Percentiles rank a stretch among this genome's conserved stretches.
Evolutionary conservation across 257 asterid species (phyloP).

Genomic region (Solanum medicagineum): DNA sequence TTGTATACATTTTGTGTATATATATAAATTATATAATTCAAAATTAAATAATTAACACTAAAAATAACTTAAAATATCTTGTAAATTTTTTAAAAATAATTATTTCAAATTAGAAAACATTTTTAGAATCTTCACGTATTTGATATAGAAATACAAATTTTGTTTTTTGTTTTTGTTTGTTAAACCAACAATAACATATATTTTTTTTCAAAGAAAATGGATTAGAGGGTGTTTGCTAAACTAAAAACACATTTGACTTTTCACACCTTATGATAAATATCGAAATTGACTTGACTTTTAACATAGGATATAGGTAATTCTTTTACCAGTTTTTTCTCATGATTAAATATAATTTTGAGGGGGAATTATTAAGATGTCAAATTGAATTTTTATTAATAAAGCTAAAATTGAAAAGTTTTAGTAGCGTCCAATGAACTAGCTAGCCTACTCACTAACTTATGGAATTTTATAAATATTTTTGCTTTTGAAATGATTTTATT

Average conservation of each 20-base stretch:
- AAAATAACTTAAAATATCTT: no score
- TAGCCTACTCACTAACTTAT: no score
- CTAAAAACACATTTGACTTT: background rate
- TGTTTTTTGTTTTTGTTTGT: background rate
- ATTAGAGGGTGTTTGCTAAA: background rate
- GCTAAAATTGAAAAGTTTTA: no score
- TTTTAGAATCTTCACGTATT: no score
- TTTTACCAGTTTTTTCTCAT: background rate
- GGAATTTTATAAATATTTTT: no score
- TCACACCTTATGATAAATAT: background rate
- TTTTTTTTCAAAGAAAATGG: background rate
- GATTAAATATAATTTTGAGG: background rate
- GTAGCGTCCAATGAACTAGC: no score
- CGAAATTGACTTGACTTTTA: background rate
- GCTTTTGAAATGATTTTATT: background rate
- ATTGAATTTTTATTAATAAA: background rate
- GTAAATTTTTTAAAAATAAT: no score
- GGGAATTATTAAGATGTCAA: background rate
- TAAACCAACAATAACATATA: background rate
- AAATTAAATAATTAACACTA: no score
- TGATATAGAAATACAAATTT: background rate
- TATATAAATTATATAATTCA: no score
- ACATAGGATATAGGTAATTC: background rate
- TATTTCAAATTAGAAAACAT: no score
- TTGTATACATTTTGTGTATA: no score